Evolutionary conservation across 148 eudicot genomes (phyloP).

Genomic region (Suaeda aralocaspica): DNA sequence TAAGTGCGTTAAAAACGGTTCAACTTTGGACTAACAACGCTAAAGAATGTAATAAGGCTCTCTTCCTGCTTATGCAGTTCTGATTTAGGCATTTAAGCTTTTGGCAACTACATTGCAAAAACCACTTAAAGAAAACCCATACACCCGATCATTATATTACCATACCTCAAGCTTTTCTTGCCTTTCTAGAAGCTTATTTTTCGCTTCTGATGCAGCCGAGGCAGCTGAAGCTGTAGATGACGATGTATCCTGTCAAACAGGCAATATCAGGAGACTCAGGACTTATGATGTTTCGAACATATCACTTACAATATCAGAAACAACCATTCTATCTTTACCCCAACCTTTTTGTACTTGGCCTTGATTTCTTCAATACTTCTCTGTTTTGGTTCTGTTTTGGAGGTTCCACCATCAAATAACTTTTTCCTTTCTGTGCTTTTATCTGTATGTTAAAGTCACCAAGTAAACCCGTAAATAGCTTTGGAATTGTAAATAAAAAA

Average conservation of each 20-base stretch:
- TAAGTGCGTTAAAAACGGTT: background rate
- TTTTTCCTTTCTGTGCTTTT: slow-evolving; percentile 58
- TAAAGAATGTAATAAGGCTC: background rate
- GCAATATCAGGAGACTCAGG: slow-evolving; percentile 28
- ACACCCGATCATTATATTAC: background rate
- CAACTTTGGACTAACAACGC: background rate
- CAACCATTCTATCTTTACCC: slow-evolving; percentile 34
- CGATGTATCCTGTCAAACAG: slow-evolving; percentile 56
- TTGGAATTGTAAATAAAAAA: slow-evolving; percentile 9
- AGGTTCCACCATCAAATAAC: slow-evolving; percentile 72
- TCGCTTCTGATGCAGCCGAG: slow-evolving; percentile 73
- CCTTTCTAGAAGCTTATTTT: slow-evolving; percentile 84
- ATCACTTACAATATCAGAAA: background rate
- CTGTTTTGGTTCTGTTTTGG: slow-evolving; percentile 55
- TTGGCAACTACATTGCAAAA: slow-evolving; percentile 3
- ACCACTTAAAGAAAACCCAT: background rate
- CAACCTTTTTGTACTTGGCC: slow-evolving; percentile 72
- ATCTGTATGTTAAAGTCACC: slow-evolving; percentile 35
- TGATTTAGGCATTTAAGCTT: background rate
- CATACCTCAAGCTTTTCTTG: slow-evolving; percentile 87
- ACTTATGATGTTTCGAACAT: too few relatives aligned
- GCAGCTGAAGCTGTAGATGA: slow-evolving; percentile 50
- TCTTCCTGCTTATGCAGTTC: background rate
- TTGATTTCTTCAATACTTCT: slow-evolving; percentile 86
- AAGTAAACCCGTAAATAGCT: background rate